Conservation (phyloP, 139 green algal genomes). For the Chlorokybus atmophyticus region DNA sequence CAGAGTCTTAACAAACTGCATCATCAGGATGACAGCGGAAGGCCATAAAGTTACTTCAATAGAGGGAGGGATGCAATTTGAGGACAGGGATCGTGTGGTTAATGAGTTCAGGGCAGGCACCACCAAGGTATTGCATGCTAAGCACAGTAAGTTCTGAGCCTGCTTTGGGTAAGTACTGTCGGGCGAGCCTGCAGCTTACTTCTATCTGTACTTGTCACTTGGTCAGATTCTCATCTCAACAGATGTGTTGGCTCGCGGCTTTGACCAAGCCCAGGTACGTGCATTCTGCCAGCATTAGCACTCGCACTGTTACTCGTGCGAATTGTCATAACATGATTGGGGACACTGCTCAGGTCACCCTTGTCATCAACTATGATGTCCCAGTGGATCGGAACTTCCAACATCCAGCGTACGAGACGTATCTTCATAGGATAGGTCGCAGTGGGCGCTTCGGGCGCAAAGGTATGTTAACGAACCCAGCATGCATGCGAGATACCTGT, state of each 20-base stretch:
- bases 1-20: no score
- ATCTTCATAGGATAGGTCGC: constrained; percentile 94
- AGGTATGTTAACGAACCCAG: no score
- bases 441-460: constrained; percentile 88
- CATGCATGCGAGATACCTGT: no score
- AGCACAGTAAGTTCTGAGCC: background rate
- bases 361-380: constrained; percentile 97
- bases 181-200: no score
- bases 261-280: constrained; percentile 82
- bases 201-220: no score
- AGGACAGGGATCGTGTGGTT: constrained; percentile 74
- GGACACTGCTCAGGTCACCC: constrained; percentile 61
- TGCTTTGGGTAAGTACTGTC: background rate
- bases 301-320: background rate
- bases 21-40: constrained; percentile 21
- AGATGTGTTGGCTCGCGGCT: constrained; percentile 87
- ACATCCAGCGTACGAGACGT: constrained; percentile 86
- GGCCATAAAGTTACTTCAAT: constrained; percentile 83
- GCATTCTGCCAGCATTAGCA: no score
- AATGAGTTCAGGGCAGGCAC: constrained; percentile 75
- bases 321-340: background rate
- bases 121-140: constrained; percentile 55
- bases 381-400: constrained; percentile 63
- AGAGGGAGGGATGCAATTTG: constrained; percentile 69
- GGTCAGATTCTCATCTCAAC: constrained; percentile 89